A percentile compares a stretch with the other conserved stretches of the same genome.
phyloP scores from a whole-genome alignment of 345 rosid species.

The Euphorbia lathyris region DNA sequence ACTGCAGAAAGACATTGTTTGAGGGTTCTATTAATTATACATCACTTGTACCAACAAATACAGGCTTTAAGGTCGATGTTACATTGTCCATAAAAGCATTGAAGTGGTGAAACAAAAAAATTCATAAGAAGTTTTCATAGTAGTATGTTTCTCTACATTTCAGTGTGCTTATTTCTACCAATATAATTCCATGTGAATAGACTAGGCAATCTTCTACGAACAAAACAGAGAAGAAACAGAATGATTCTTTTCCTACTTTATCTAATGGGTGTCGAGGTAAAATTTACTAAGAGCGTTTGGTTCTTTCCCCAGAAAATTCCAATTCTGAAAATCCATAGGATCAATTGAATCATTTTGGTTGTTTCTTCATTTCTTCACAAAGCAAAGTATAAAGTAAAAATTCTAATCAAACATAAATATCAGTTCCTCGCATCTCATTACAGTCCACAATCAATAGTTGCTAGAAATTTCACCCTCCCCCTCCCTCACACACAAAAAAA shows the following conservation, averaged over 20 bases:
- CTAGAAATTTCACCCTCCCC: not conserved
- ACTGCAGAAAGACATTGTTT: conserved; percentile 43
- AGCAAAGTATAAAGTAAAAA: no score
- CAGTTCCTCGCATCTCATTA: not conserved
- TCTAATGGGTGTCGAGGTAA: not conserved
- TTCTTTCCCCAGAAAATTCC: not conserved
- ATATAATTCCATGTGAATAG: not conserved
- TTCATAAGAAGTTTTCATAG: not conserved
- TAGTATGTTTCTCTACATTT: not conserved
- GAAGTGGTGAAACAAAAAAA: not conserved
- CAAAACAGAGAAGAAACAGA: not conserved
- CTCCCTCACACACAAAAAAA: no score
- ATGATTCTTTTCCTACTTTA: not conserved
- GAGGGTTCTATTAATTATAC: not conserved
- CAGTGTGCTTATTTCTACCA: not conserved
- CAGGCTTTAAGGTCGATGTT: not conserved
- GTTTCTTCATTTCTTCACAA: not conserved
- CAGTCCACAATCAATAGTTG: not conserved
- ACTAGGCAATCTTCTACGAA: not conserved
- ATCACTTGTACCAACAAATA: conserved; percentile 1
- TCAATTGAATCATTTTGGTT: no score
- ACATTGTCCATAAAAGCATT: not conserved
- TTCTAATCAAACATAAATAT: not conserved
- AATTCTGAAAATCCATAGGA: no score
- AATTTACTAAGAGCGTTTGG: not conserved